Evolutionary conservation across 2,329 filamentous ascomycete species (phyloP), one percentile per base, ranked within the genome.

Genomic region (Colletotrichum sp.): DNA sequence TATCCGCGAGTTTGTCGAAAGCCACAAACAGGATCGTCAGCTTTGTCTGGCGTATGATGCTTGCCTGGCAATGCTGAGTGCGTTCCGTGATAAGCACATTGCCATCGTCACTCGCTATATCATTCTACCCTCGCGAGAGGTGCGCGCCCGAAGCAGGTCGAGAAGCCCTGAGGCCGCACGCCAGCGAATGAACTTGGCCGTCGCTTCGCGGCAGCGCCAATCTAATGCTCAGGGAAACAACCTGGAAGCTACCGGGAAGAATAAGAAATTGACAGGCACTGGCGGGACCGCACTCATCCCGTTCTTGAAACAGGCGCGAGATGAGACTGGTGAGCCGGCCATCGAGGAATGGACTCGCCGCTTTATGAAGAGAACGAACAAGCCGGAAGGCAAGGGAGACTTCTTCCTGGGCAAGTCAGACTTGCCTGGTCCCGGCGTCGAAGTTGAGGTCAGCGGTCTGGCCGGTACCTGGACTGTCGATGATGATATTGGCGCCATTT

Each of bases 61-160:
- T 8, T 98, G 96, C 82, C 89, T 99, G 9, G 93, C 90, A 30
- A 92, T 92, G 90, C 84, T 92, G 66, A 90, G 90, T 77, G 85
- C 87, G 18, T 93, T 98, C 81, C 93, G 96, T 75, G 96, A 98
- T 85, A 98, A 96, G 84, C 97, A 99, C 84, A 98, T 99, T 80
- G 95, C 95, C 83, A 96, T 99, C 80, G 97, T 99, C 21, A 96
- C 95, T 6, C 94, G 97, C 55, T 99, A 99, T 87, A 98, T 99
- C 84, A 94, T 99, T 81, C 88, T 97, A 79, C 96, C 96, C 60
- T 96, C 95, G 3, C 92, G 94, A 28, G 94, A 96, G 84, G 91
- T 93, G 8, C 90, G 93, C 69, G 92, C 91, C 1, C 87, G 92
- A 62, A 91, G 91, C 75, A 90, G 92, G 60, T 92, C 92, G 36